Conservation (phyloP, 2,329 filamentous ascomycete species). For the Ophiostoma himal-ulmi region DNA sequence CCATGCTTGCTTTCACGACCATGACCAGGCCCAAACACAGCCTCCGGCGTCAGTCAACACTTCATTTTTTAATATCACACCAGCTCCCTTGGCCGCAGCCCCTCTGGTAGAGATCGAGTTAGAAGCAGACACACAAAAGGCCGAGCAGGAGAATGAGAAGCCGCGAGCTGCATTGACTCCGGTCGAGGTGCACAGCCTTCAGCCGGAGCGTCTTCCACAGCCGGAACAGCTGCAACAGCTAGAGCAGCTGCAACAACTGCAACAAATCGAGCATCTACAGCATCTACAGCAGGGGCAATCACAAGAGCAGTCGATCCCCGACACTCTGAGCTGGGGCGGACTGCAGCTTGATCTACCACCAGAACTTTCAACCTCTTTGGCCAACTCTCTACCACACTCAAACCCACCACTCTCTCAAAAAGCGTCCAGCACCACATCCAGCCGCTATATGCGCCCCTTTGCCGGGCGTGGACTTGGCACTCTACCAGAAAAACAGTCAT, state of each 20-base stretch:
- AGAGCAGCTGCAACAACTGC: constrained; percentile 15
- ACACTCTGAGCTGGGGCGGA: constrained; percentile 48
- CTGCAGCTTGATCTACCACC: constrained; percentile 22
- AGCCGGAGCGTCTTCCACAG: constrained; percentile 39
- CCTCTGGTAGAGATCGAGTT: not conserved
- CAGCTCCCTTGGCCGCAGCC: not conserved
- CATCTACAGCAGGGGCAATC: constrained; percentile 21
- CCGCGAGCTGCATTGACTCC: constrained; percentile 48
- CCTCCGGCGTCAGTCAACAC: constrained; percentile 21
- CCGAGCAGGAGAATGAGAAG: constrained; percentile 48
- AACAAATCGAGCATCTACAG: constrained; percentile 27
- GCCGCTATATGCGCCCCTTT: constrained; percentile 49
- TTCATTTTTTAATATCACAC: constrained; percentile 11
- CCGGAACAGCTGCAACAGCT: not conserved
- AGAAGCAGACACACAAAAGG: not conserved
- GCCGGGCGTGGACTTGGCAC: constrained; percentile 51
- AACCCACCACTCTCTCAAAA: constrained; percentile 34
- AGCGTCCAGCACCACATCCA: constrained; percentile 27
- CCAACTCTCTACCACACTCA: not conserved
- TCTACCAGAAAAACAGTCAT: constrained; percentile 36
- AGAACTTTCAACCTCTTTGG: not conserved
- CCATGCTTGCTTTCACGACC: constrained; percentile 57
- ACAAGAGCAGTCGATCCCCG: constrained; percentile 41
- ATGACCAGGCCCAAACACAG: constrained; percentile 32
- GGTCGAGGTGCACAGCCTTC: constrained; percentile 33